Evolutionary conservation across 2,329 filamentous ascomycete genomes (phyloP), one percentile per base, ranked within the genome.

Genomic region (Hypoxylon sp.): DNA sequence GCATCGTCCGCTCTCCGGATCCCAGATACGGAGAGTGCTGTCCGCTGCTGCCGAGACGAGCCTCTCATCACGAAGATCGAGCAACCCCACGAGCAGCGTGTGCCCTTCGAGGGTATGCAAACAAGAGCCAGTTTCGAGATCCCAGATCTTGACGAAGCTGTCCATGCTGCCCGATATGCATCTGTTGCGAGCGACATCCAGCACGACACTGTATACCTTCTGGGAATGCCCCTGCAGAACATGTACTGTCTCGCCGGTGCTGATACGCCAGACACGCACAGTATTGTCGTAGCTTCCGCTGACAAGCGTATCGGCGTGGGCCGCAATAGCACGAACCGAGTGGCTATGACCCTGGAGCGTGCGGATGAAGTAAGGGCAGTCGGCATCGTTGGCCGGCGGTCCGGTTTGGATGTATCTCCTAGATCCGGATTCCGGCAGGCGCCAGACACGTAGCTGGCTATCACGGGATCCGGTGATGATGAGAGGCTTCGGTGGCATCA

Each of bases 161-260:
- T 99, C 96, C 96, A 99, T 99, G 5, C 94, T 97, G 11, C 96
- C 96, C 68, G 94, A 97, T 68, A 99, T 98, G 79, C 96, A 99
- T 40, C 95, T 91, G 74, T 96, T 97, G 63, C 96, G 91, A 72
- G 91, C 89, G 71, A 93, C 91, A 74, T 99, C 96, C 20, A 98
- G 83, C 7, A 99, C 96, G 7, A 99, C 96, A 65, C 94, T 97
- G 78, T 99, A 99, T 0, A 99, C 96, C 78, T 99, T 98, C 76
- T 95, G 90, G 0, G 88, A 87, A 76, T 99, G 96, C 0, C 96
- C 96, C 65, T 91, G 89, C 3, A 99, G 84, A 11, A 93, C 89
- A 74, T 97, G 93, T 2, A 96, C 77, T 6, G 91, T 88, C 74
- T 98, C 94, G 50, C 96, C 96, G 0, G 93, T 99, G 57, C 94